Conservation (phyloP, 2,329 filamentous ascomycete genomes). For the Calonectria naviculata region DNA sequence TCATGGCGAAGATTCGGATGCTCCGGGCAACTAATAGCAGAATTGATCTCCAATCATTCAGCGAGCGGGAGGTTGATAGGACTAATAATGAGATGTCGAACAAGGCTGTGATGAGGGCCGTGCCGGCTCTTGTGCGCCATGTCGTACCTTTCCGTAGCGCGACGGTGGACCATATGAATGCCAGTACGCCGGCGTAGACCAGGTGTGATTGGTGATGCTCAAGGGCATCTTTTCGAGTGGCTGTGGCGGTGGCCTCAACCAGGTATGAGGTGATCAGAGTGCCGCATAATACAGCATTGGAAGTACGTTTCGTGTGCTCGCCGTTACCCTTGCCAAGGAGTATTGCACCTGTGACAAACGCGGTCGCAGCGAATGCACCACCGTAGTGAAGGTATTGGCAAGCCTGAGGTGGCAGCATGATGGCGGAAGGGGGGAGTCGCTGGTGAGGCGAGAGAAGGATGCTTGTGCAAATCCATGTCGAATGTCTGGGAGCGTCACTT, state of each 20-base stretch:
- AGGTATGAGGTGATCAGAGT: constrained; percentile 17
- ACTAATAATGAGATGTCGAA: constrained; percentile 27
- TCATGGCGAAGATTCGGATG: not conserved
- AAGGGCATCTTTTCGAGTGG: not conserved
- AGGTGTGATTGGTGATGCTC: not conserved
- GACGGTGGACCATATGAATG: constrained; percentile 1
- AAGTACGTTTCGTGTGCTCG: not conserved
- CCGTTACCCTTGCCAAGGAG: constrained; percentile 1
- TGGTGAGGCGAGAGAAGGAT: not conserved
- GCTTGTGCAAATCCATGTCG: not conserved
- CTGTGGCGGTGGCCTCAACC: not conserved
- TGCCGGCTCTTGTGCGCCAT: not conserved
- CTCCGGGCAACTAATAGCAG: constrained; percentile 15
- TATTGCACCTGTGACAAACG: not conserved
- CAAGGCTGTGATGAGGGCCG: not conserved
- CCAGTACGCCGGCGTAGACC: not conserved
- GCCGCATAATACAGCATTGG: not conserved
- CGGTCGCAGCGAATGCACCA: not conserved
- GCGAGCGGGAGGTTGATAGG: not conserved
- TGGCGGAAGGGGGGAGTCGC: not conserved
- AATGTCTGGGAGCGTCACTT: not conserved
- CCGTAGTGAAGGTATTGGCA: constrained; percentile 27
- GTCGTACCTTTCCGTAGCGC: not conserved
- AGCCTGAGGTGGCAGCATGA: not conserved
- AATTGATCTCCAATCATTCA: not conserved